A percentile compares a stretch with the other conserved stretches of the same genome.
Conservation (phyloP, 345 rosid genomes). For the Diplotaxis tenuifolia region DNA sequence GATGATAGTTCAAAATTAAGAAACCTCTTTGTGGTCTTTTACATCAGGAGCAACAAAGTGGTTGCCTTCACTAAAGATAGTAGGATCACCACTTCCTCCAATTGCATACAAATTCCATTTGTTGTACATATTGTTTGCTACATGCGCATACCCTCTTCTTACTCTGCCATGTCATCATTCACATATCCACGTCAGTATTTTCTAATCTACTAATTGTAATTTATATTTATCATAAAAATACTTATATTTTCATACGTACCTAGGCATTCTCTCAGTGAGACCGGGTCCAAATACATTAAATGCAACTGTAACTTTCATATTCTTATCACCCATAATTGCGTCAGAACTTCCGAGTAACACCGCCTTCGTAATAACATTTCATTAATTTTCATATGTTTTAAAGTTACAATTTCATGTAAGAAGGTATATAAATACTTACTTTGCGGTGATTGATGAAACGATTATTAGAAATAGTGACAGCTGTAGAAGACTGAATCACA, state of each 20-base stretch:
- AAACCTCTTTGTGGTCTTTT: constrained; percentile 50
- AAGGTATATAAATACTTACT: constrained; percentile 33
- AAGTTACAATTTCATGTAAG: background rate
- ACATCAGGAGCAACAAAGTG: constrained; percentile 54
- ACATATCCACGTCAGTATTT: background rate
- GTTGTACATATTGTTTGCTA: constrained; percentile 78
- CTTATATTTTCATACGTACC: constrained; percentile 36
- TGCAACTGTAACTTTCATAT: constrained; percentile 70
- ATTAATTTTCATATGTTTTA: background rate
- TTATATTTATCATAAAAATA: background rate
- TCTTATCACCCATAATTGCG: constrained; percentile 47
- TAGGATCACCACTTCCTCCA: constrained; percentile 85
- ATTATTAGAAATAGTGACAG: constrained; percentile 72
- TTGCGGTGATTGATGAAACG: constrained; percentile 60
- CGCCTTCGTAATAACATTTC: constrained; percentile 37
- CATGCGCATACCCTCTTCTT: constrained; percentile 72
- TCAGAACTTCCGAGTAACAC: constrained; percentile 72
- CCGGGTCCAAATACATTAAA: constrained; percentile 72
- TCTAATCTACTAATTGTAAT: background rate
- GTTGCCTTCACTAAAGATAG: constrained; percentile 82
- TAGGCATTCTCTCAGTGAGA: constrained; percentile 74
- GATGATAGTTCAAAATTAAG: background rate
- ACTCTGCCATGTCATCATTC: constrained; percentile 40
- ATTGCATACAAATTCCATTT: constrained; percentile 83
- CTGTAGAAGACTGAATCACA: constrained; percentile 64